Conservation (phyloP, 805 yeast species). For the Yamadazyma insecticola region DNA sequence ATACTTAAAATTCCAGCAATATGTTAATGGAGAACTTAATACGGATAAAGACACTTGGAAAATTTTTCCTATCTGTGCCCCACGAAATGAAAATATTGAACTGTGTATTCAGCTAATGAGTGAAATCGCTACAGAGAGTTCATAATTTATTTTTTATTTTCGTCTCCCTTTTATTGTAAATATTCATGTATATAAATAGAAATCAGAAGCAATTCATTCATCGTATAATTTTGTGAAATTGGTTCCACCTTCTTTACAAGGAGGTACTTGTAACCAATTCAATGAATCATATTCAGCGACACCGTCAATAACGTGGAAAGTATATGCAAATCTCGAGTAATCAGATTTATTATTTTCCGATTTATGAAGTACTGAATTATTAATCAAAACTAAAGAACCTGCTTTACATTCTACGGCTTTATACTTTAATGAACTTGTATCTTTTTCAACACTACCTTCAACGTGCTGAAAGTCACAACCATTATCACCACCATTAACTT, state of each 20-base stretch:
- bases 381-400: slow-evolving; percentile 67
- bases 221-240: slow-evolving; percentile 49
- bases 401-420: slow-evolving; percentile 58
- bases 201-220: too few species aligned
- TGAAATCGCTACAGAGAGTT: slow-evolving; percentile 47
- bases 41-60: slow-evolving; percentile 47
- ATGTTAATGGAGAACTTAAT: slow-evolving; percentile 23
- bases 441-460: slow-evolving; percentile 15
- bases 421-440: slow-evolving; percentile 39
- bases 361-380: slow-evolving; percentile 68
- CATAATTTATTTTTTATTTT: slow-evolving; percentile 11
- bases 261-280: slow-evolving; percentile 80
- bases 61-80: slow-evolving; percentile 81
- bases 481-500: slow-evolving; percentile 39
- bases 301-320: slow-evolving; percentile 79
- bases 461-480: slow-evolving; percentile 56
- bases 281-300: slow-evolving; percentile 50
- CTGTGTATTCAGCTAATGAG: slow-evolving; percentile 70
- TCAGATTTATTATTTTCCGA: slow-evolving; percentile 55
- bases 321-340: slow-evolving; percentile 67
- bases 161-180: too few species aligned
- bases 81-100: slow-evolving; percentile 66
- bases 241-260: slow-evolving; percentile 50
- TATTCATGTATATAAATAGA: background rate
- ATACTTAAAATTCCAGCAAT: slow-evolving; percentile 41